Base-by-base conservation (phyloP, 495 filamentous ascomycete genomes). In the Penicillium samsonianum region DNA sequence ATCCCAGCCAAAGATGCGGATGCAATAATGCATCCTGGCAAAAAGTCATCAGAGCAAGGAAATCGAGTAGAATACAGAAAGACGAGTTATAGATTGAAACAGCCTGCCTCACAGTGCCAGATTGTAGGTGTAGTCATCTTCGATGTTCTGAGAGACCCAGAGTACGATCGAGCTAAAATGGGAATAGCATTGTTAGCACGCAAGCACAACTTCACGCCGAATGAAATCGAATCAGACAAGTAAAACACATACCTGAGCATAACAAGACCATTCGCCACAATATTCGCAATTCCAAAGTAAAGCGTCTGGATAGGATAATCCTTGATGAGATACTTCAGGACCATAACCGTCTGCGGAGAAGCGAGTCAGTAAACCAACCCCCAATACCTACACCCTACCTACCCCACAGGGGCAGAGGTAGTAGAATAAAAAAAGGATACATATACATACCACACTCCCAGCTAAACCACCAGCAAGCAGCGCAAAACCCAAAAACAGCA, bases 131-230 rank as follows among this genome's bases (percentile, higher is more conserved):
- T 97, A 98, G 73, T 98, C 93, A 65, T 98, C 95, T 76, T 99
- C 95, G 76, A 98, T 96, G 67, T 97, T 99, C 83, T 99, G 95
- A 59, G 89, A 91, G 14, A 99, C 82, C 95, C 95, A 99, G 8
- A 99, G 82, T 4, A 96, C 87, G 42, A 92, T 84, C 38, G 91
- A 90, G 67, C 91, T 96, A 53, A 52, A 54, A 25, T 38, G 23
- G 6, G 0, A 49, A 26, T 51, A 50, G 47, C n/a, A 38, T n/a
- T 11, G 22, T 52, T 12, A 56, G 56, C 33, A 65, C 65, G 12
- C 25, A 23, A n/a, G 22, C 20, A 35, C 11, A 26, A 16, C 22
- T 51, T 46, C 46, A 26, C 20, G 9, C 6, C 31, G 12, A 35
- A 35, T 17, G n/a, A 38, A 17, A 31, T n/a, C 26, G 4, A 20